A percentile compares a stretch with the other conserved stretches of the same genome.
These are phyloP conservation scores for Spiraea crenata DNA, from an alignment of 331 rosid species.

Conservation along the genomic window DNA sequence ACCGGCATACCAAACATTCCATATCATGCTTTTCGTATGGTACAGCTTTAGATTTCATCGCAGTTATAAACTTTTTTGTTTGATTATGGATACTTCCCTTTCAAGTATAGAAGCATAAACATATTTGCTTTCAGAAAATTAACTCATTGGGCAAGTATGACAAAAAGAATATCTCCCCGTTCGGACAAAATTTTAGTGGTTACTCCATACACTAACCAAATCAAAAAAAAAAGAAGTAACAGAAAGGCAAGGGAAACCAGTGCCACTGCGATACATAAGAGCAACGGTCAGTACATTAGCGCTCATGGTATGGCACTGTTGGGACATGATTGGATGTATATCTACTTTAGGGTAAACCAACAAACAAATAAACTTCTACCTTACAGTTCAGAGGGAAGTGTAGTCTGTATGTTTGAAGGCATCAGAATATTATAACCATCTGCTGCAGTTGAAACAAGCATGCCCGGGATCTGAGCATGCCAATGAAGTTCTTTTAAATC, in stretches of 20 bases:
- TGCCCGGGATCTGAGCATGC: conserved; percentile 95
- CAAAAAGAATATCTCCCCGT: not conserved
- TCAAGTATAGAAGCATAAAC: not conserved
- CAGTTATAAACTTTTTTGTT: no score
- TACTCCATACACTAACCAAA: not conserved
- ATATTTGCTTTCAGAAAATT: not conserved
- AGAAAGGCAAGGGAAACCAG: not conserved
- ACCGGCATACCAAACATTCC: no score
- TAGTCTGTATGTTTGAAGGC: conserved; percentile 91
- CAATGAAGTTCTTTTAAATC: conserved; percentile 92
- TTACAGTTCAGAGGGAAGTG: conserved; percentile 72
- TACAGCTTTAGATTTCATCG: no score
- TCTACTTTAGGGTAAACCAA: not conserved
- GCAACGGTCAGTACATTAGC: not conserved
- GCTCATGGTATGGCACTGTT: not conserved
- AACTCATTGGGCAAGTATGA: not conserved
- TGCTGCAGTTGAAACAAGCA: conserved; percentile 83
- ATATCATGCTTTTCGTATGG: no score
- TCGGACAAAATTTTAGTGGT: not conserved
- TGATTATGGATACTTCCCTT: no score
- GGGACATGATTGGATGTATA: not conserved
- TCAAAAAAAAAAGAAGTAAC: not conserved
- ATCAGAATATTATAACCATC: conserved; percentile 90
- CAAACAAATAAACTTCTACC: not conserved
- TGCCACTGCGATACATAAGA: not conserved